Conservation (phyloP, 108 stramenopile genomes). For the Skeletonema menzelii region DNA sequence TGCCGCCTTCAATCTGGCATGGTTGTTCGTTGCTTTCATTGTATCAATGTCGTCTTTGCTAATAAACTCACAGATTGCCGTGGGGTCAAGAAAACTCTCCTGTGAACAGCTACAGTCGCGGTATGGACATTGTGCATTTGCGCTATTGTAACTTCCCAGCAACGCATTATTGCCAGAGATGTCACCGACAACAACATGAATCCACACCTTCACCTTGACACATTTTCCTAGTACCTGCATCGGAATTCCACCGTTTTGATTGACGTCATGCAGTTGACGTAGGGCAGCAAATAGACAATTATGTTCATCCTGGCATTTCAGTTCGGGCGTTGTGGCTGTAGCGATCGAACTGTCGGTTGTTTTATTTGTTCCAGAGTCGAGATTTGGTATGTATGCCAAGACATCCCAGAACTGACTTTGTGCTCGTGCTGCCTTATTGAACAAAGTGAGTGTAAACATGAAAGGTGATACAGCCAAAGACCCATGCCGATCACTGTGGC, state of each 20-base stretch:
- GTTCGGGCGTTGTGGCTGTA: not conserved
- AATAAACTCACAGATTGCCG: not conserved
- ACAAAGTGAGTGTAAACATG: conserved; percentile 1
- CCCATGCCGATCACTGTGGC: conserved; percentile 5
- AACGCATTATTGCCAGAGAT: not conserved
- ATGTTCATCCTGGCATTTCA: not conserved
- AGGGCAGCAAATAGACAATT: not conserved
- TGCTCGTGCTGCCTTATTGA: not conserved
- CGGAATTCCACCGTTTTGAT: not conserved
- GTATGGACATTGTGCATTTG: not conserved
- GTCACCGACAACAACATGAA: not conserved
- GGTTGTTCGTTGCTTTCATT: not conserved
- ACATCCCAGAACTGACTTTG: conserved; percentile 7
- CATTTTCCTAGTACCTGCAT: not conserved
- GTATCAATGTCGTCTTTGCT: not conserved
- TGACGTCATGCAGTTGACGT: not conserved
- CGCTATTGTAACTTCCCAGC: not conserved
- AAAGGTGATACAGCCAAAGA: not conserved
- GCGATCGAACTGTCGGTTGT: not conserved
- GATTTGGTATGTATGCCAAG: conserved; percentile 10
- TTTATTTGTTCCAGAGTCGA: not conserved
- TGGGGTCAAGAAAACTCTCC: not conserved
- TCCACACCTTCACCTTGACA: not conserved
- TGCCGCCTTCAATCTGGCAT: not conserved
- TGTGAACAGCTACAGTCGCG: not conserved